These are phyloP conservation scores for Saturnispora dispora DNA, from an alignment of 805 yeast genomes.

Conservation along the genomic window DNA sequence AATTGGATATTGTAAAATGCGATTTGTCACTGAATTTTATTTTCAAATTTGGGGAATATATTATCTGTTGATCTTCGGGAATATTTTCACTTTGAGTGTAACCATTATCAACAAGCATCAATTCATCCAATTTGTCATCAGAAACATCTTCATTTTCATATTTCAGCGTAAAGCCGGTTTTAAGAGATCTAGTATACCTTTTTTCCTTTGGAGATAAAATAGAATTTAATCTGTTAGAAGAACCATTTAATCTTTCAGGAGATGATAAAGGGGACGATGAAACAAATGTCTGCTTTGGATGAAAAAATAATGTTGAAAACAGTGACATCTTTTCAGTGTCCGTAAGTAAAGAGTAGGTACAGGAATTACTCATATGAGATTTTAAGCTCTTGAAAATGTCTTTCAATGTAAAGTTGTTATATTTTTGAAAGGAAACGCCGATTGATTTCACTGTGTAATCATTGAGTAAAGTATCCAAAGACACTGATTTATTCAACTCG, in stretches of 20 bases:
- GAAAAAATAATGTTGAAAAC: background rate
- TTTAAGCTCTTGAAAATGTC: background rate
- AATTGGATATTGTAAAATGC: slow-evolving; percentile 46
- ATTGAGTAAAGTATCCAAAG: background rate
- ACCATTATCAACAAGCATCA: slow-evolving; percentile 29
- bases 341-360: background rate
- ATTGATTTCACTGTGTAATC: background rate
- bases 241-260: background rate
- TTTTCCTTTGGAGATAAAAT: background rate
- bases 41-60: slow-evolving; percentile 31
- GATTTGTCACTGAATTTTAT: slow-evolving; percentile 47
- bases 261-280: background rate
- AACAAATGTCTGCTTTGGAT: background rate
- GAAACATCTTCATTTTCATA: slow-evolving; percentile 9
- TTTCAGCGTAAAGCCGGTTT: slow-evolving; percentile 3
- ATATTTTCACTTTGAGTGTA: slow-evolving; percentile 23
- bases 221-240: background rate
- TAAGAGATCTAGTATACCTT: slow-evolving; percentile 6
- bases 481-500: background rate
- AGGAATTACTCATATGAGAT: background rate
- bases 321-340: background rate
- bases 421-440: background rate
- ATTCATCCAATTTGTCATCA: slow-evolving; percentile 28
- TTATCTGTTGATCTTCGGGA: slow-evolving; percentile 23
- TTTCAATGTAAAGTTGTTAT: background rate